These are phyloP conservation scores for Sclerotinia borealis DNA, from an alignment of 2,329 filamentous ascomycete genomes.

Conservation along the genomic window DNA sequence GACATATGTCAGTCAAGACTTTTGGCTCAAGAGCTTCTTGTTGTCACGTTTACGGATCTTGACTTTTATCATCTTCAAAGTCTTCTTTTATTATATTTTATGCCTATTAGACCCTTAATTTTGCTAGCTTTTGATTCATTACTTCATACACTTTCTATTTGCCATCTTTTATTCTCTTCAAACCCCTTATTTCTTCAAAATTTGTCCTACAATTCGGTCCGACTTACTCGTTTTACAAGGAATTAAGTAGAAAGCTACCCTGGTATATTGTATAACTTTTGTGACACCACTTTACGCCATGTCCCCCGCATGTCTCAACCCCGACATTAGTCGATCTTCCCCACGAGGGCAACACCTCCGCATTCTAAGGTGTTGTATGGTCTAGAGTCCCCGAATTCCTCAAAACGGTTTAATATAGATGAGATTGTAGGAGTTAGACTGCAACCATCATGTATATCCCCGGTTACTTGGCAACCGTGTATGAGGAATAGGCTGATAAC, in stretches of 20 bases:
- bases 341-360: conserved; percentile 8
- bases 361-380: background rate
- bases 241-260: background rate
- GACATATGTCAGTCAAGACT: background rate
- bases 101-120: background rate
- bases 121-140: background rate
- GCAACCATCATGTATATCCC: background rate
- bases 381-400: background rate
- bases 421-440: background rate
- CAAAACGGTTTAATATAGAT: background rate
- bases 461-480: background rate
- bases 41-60: background rate
- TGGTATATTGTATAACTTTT: background rate
- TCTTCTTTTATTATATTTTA: background rate
- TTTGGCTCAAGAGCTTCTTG: background rate
- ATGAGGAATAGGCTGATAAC: background rate
- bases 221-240: conserved; percentile 10
- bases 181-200: background rate
- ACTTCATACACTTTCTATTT: no score
- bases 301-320: conserved; percentile 11
- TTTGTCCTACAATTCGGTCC: conserved; percentile 11
- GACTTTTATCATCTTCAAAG: no score
- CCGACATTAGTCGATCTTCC: conserved; percentile 9
- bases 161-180: background rate
- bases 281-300: conserved; percentile 5